Percentiles rank a stretch among this genome's conserved stretches.
phyloP scores from a whole-genome alignment of 371 early-diverging fungal genomes.

The Mortierella polycephala region DNA sequence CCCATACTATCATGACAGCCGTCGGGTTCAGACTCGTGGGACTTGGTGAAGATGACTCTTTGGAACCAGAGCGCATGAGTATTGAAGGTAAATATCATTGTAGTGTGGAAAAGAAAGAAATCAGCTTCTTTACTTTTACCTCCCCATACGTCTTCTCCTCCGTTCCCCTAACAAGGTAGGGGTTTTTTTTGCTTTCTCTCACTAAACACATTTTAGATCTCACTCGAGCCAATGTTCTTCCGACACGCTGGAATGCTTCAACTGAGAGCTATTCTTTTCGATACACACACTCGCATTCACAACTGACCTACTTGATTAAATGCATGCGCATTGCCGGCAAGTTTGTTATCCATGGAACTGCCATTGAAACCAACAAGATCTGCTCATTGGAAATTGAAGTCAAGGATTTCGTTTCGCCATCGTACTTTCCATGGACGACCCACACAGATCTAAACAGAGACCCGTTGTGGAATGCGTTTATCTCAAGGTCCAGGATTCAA shows the following conservation, averaged over 20 bases:
- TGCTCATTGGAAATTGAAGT: conserved; percentile 65
- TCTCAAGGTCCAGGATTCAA: conserved; percentile 67
- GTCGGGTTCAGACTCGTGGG: conserved; percentile 72
- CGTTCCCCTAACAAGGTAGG: background rate
- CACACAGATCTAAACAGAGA: conserved; percentile 54
- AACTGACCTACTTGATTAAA: conserved; percentile 77
- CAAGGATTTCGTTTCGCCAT: conserved; percentile 65
- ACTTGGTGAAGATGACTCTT: conserved; percentile 69
- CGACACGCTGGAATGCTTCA: conserved; percentile 67
- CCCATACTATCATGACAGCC: conserved; percentile 69
- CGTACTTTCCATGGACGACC: conserved; percentile 65
- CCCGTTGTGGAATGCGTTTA: conserved; percentile 67
- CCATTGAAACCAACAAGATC: conserved; percentile 75
- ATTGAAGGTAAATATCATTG: conserved; percentile 21
- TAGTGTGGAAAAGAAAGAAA: background rate
- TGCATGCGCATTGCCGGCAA: conserved; percentile 71
- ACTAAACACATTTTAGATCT: conserved; percentile 27
- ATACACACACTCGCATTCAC: conserved; percentile 77
- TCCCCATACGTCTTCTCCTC: background rate
- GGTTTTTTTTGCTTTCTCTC: background rate
- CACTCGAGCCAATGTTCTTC: conserved; percentile 55
- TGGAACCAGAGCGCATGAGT: conserved; percentile 46
- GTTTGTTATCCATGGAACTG: conserved; percentile 74
- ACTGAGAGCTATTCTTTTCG: conserved; percentile 70
- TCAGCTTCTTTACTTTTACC: background rate